A percentile compares a stretch with the other conserved stretches of the same genome.
Conservation (phyloP, 257 asterid species). For the Cynanchum wilfordii region DNA sequence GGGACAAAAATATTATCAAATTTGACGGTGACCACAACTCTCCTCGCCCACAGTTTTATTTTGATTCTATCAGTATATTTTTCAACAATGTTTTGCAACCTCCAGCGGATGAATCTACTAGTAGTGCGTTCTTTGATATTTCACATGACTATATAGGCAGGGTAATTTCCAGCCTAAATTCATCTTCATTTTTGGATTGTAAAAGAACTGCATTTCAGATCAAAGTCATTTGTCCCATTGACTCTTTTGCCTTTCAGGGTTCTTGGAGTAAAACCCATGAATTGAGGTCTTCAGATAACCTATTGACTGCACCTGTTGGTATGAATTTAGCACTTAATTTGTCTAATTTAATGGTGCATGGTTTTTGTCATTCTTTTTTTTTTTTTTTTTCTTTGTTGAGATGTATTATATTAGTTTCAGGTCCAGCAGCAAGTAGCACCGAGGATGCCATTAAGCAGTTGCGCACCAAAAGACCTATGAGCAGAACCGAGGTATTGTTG, state of each 20-base stretch:
- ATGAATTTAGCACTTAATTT: conserved; percentile 11
- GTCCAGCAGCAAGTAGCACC: conserved; percentile 48
- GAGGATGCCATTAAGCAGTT: conserved; percentile 80
- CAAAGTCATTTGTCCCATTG: not conserved
- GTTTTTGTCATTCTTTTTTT: not conserved
- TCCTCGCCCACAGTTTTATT: conserved; percentile 91
- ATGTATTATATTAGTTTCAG: conserved; percentile 26
- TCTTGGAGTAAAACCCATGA: conserved; percentile 58
- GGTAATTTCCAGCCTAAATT: conserved; percentile 37
- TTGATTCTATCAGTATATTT: conserved; percentile 89
- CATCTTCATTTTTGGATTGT: conserved; percentile 6
- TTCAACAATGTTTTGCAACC: conserved; percentile 92
- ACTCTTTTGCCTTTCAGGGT: conserved; percentile 38
- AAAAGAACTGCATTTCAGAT: conserved; percentile 3
- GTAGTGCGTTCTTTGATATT: conserved; percentile 50
- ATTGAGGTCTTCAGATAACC: conserved; percentile 47
- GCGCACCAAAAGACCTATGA: conserved; percentile 74
- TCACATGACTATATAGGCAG: conserved; percentile 46
- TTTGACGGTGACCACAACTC: conserved; percentile 98
- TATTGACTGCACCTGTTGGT: conserved; percentile 45
- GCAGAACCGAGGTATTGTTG: conserved; percentile 60
- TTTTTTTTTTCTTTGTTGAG: conserved; percentile 1
- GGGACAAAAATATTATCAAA: conserved; percentile 89
- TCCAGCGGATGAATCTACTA: conserved; percentile 57
- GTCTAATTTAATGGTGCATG: conserved; percentile 14